Evolutionary conservation across 495 filamentous ascomycete species (phyloP).

Genomic region (Penicillium cataractarum): DNA sequence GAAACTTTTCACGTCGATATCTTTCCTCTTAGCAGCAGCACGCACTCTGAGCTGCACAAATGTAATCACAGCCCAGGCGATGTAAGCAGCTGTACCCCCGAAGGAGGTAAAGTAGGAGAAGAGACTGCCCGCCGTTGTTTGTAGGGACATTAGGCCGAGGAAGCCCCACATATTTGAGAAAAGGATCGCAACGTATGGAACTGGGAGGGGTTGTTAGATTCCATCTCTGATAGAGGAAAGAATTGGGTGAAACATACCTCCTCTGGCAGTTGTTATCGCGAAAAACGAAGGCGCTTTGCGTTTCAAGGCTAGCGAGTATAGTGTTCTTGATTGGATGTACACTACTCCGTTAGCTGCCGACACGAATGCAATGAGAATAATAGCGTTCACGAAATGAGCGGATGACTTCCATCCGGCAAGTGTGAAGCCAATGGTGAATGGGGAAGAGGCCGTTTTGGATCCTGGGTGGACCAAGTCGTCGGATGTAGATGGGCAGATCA

Average conservation of each 20-base stretch:
- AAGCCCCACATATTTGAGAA: slow-evolving; percentile 15
- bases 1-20: slow-evolving; percentile 5
- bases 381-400: neutral
- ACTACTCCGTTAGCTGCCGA: neutral
- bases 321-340: neutral
- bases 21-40: neutral
- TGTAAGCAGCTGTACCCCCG: slow-evolving; percentile 8
- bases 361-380: neutral
- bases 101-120: slow-evolving; percentile 12
- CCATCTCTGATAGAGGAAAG: neutral
- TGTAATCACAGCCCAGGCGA: slow-evolving; percentile 6
- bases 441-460: neutral
- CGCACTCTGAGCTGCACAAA: slow-evolving; percentile 7
- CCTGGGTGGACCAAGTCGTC: neutral
- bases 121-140: slow-evolving; percentile 6
- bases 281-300: neutral
- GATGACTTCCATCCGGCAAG: neutral
- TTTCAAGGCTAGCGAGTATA: neutral
- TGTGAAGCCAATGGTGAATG: neutral
- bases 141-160: slow-evolving; percentile 6
- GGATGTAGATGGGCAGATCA: neutral
- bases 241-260: neutral
- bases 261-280: neutral
- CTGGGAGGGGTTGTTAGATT: neutral
- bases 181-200: slow-evolving; percentile 1